These are phyloP conservation scores for Bothriochloa decipiens DNA, from an alignment of 176 grass and related monocot genomes.

Conservation along the genomic window DNA sequence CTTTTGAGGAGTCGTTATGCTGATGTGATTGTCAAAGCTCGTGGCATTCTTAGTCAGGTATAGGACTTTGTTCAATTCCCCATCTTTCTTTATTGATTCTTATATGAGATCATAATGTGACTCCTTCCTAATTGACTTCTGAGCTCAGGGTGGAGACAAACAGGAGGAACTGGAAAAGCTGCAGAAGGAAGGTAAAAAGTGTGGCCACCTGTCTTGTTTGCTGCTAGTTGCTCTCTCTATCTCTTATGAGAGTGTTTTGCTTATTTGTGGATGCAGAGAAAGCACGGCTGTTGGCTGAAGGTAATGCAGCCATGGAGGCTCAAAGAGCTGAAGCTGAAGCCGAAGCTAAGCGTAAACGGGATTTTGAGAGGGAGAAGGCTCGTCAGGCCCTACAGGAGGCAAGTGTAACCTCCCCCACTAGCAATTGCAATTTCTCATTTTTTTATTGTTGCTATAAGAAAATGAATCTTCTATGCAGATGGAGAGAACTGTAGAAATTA, in stretches of 20 bases:
- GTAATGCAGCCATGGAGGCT: constrained; percentile 91
- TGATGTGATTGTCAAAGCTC: constrained; percentile 91
- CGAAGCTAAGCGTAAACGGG: constrained; percentile 78
- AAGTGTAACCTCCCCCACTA: constrained; percentile 39
- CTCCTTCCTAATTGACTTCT: constrained; percentile 17
- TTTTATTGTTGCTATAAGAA: background rate
- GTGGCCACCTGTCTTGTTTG: constrained; percentile 1
- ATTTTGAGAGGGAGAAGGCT: constrained; percentile 84
- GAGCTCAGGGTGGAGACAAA: constrained; percentile 71
- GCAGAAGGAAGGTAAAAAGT: constrained; percentile 83
- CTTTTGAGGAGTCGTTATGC: constrained; percentile 79
- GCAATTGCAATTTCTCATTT: background rate
- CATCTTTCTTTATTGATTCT: background rate
- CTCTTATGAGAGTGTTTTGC: background rate
- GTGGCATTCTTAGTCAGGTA: constrained; percentile 78
- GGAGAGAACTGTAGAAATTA: constrained; percentile 89
- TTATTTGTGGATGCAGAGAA: constrained; percentile 59
- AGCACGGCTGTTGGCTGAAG: constrained; percentile 82
- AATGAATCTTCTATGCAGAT: constrained; percentile 54
- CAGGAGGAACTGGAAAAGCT: constrained; percentile 88
- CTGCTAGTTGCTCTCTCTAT: background rate
- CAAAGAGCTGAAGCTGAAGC: constrained; percentile 81
- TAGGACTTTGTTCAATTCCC: background rate
- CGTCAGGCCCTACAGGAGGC: constrained; percentile 85
- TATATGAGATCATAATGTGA: background rate